Evolutionary conservation across 2,329 filamentous ascomycete genomes (phyloP), one percentile per base, ranked within the genome.

Genomic region (Aureobasidium sp.): DNA sequence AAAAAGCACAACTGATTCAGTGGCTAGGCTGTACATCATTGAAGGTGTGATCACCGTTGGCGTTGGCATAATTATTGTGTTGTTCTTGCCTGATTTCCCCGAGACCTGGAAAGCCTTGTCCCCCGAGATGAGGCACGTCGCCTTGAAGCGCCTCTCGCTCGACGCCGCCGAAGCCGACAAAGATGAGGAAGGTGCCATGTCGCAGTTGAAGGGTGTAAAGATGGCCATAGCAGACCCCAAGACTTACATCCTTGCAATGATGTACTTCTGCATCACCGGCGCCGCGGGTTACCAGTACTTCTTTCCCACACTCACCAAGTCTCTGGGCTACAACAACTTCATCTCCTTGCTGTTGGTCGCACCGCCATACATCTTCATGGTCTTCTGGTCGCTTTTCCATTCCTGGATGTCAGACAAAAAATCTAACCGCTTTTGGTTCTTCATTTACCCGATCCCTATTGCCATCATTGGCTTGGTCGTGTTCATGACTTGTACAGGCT

Each of bases 11-110:
- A 11, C 54, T 58, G 10, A 58, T 25, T 9, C 1, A 3, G 30
- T 5, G 1, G 1, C 10, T 3, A 58, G 54, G 54, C 75, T 88
- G 0, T 89, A 89, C 73, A 85, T 90, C 59, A 84, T 90, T 42
- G 87, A 90, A 71, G 87, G 87, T 29, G 77, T 79, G 16, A 79
- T 87, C 63, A 90, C 87, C 1, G 75, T 90, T 29, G 57, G 57
- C 6, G 47, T 78, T 68, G 62, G 77, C 68, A 64, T 70, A 27
- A 36, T 67, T 15, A 63, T 71, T 16, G 47, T 65, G 32, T 53
- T 71, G 30, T 60, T 71, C 16, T 63, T 72, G 4, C 70, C 70
- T 6, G 68, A 72, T 61, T 72, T 77, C 65, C 76, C 76, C 0
- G 67, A 78, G 36, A 81, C 76, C 48, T 81, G 77, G 77, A 68